These are phyloP conservation scores for Bipolaris sorokiniana DNA, from an alignment of 2,329 filamentous ascomycete genomes.

Conservation along the genomic window DNA sequence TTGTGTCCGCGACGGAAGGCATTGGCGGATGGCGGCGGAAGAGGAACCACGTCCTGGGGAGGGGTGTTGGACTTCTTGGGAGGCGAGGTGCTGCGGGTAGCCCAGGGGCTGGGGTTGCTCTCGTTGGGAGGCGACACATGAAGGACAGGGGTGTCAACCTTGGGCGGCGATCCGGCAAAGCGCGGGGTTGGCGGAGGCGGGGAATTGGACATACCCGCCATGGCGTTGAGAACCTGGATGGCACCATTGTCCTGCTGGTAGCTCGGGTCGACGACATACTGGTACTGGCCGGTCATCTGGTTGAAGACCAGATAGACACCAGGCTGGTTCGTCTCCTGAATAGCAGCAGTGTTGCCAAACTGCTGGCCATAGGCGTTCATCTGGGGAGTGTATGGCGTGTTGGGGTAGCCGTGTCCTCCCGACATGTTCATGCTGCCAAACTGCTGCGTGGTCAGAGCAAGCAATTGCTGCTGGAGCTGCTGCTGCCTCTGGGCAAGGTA, in stretches of 20 bases:
- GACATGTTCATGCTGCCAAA: constrained; percentile 69
- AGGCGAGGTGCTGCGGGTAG: constrained; percentile 68
- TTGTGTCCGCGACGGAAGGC: constrained; percentile 94
- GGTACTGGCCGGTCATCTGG: constrained; percentile 81
- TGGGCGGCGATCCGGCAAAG: constrained; percentile 47
- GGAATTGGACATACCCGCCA: constrained; percentile 52
- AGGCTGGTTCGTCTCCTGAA: constrained; percentile 70
- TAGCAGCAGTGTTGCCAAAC: constrained; percentile 69
- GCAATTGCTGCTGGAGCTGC: constrained; percentile 89
- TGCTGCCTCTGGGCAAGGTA: constrained; percentile 95
- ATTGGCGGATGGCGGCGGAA: constrained; percentile 86
- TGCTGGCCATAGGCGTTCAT: constrained; percentile 69
- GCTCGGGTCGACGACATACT: constrained; percentile 76
- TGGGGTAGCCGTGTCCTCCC: constrained; percentile 56
- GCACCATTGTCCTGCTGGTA: constrained; percentile 53
- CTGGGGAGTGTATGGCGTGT: constrained; percentile 60
- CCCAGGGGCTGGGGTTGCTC: constrained; percentile 58
- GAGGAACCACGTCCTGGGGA: constrained; percentile 70
- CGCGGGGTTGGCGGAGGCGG: constrained; percentile 56
- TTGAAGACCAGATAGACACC: constrained; percentile 86
- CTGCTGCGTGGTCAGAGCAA: constrained; percentile 70
- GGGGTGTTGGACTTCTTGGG: constrained; percentile 70
- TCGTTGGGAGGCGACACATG: constrained; percentile 81
- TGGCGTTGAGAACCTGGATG: constrained; percentile 21
- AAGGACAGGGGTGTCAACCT: constrained; percentile 62